These are phyloP conservation scores for Ambrosiella xylebori DNA, from an alignment of 2,329 filamentous ascomycete species.

Conservation along the genomic window DNA sequence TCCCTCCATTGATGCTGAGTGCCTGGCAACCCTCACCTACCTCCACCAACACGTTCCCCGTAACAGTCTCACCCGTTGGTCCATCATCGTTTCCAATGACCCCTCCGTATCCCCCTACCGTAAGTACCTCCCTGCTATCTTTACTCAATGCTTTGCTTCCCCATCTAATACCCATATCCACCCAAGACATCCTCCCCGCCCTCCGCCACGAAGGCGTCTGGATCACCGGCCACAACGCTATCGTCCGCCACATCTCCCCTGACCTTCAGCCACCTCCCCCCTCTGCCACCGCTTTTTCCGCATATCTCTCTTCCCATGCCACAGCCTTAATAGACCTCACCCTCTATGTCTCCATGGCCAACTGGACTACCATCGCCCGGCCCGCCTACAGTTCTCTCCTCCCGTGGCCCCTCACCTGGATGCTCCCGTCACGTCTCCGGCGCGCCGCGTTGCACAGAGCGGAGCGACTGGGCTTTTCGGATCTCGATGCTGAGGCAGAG, in stretches of 20 bases:
- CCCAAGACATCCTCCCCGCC: conserved; percentile 36
- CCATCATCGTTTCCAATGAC: conserved; percentile 56
- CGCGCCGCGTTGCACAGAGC: conserved; percentile 53
- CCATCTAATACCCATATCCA: neutral
- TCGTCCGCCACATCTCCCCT: conserved; percentile 30
- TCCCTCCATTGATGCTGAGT: conserved; percentile 82
- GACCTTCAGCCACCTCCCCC: conserved; percentile 22
- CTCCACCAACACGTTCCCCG: conserved; percentile 29
- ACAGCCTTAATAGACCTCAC: conserved; percentile 67
- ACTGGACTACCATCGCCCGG: conserved; percentile 63
- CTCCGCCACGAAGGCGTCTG: conserved; percentile 34
- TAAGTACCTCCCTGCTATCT: conserved; percentile 27
- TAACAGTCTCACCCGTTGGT: conserved; percentile 30
- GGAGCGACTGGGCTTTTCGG: conserved; percentile 49
- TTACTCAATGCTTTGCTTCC: neutral
- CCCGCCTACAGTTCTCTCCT: conserved; percentile 67
- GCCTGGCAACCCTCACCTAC: conserved; percentile 67
- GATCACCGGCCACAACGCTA: conserved; percentile 42
- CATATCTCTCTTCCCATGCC: conserved; percentile 60
- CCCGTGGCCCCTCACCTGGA: conserved; percentile 77
- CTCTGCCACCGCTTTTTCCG: conserved; percentile 35
- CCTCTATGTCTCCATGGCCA: conserved; percentile 77
- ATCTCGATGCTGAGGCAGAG: conserved; percentile 43
- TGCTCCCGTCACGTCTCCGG: conserved; percentile 57
- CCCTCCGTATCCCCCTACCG: conserved; percentile 52